phyloP scores from a whole-genome alignment of 352 stramenopile genomes.

The Phytophthora podocarpi region DNA sequence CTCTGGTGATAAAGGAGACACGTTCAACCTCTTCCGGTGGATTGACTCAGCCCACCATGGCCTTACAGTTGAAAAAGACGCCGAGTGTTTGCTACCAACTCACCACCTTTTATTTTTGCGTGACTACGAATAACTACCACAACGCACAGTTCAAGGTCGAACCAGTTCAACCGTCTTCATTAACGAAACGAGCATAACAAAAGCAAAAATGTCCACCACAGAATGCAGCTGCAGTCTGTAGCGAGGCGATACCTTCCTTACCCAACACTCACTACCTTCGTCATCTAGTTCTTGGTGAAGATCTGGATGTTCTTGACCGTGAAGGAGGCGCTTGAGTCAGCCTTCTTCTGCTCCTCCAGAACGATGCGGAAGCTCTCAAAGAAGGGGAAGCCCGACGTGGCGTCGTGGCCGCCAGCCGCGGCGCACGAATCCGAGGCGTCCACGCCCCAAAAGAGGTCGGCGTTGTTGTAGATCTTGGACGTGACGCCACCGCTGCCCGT shows the following conservation, averaged over 20 bases:
- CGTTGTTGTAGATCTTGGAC: slow-evolving; percentile 84
- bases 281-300: slow-evolving; percentile 61
- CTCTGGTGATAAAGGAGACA: too few relatives aligned
- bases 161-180: slow-evolving; percentile 9
- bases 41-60: too few relatives aligned
- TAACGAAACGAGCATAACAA: slow-evolving; percentile 16
- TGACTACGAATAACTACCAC: too few relatives aligned
- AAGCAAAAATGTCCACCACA: slow-evolving; percentile 15
- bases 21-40: too few relatives aligned
- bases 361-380: slow-evolving; percentile 80
- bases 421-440: slow-evolving; percentile 48
- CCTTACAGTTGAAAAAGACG: too few relatives aligned
- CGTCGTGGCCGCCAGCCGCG: slow-evolving; percentile 54
- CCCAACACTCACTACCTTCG: not conserved
- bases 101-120: too few relatives aligned
- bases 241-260: slow-evolving; percentile 3
- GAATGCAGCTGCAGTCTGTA: not conserved
- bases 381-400: slow-evolving; percentile 73
- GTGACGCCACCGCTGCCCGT: slow-evolving; percentile 49
- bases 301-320: slow-evolving; percentile 80
- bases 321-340: slow-evolving; percentile 66
- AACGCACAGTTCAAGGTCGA: too few relatives aligned
- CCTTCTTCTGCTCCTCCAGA: slow-evolving; percentile 80
- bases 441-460: slow-evolving; percentile 69
- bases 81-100: too few relatives aligned